Evolutionary conservation across 2,329 filamentous ascomycete genomes (phyloP), one percentile per base, ranked within the genome.

Genomic region (Teratosphaeriaceae sp.): DNA sequence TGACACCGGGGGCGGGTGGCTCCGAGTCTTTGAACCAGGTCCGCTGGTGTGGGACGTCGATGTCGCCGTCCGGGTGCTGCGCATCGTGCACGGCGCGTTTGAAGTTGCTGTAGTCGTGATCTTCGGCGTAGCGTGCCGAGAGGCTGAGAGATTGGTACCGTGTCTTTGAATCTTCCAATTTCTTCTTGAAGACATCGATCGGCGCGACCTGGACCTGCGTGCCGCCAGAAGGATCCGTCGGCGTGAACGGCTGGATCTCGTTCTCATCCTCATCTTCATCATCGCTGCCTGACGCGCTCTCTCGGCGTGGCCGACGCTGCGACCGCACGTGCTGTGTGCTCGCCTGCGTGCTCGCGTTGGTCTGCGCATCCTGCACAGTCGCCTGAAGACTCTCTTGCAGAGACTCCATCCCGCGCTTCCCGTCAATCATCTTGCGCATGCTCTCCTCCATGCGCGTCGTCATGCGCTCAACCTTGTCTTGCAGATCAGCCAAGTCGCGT

Each of bases 41-140:
- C 11, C 71, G 73, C 8, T 74, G 62, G 39, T 76, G 70, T 0
- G 79, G 75, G 13, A 81, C 57, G 0, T 71, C 69, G 3, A 73
- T 72, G 1, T 71, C 71, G 2, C 73, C 66, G n/a, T 70, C 70
- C 1, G 68, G 69, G 49, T 78, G 66, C 38, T 71, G 72, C 21
- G 79, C 73, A 51, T 82, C 78, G 58, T 83, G 79, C 2, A 82
- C 68, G n/a, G 76, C 63, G 7, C 69, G 65, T 56, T 79, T 78
- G 68, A 83, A 85, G 18, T 69, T 68, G 37, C 71, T 66, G 61
- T 85, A 85, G 40, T 71, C 66, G 51, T 81, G 78, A 55, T 83
- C 70, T 7, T 68, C 64, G 3, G 75, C 69, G 57, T 85, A 85
- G 44, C 75, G 65, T 0, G 56, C 57, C 1, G 44, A 49, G 20